phyloP scores from a whole-genome alignment of 495 filamentous ascomycete species.

The Aspergillus egyptiacus region DNA sequence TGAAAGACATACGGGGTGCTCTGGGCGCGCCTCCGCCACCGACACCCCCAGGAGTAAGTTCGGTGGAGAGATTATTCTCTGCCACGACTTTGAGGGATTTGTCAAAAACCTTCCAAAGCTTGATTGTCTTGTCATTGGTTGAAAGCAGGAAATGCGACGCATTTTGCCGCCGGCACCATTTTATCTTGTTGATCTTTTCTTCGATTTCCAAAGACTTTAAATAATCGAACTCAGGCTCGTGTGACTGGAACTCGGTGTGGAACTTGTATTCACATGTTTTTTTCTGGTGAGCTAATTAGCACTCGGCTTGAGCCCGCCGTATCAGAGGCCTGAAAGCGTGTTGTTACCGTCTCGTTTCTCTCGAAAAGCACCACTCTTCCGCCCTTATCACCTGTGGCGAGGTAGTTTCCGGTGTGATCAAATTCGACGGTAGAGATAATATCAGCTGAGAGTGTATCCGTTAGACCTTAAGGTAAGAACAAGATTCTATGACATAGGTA shows the following conservation, averaged over 20 bases:
- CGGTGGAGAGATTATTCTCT: slow-evolving; percentile 95
- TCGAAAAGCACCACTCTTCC: slow-evolving; percentile 95
- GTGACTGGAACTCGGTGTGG: slow-evolving; percentile 98
- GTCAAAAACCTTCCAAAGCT: slow-evolving; percentile 99
- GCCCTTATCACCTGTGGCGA: slow-evolving; percentile 97
- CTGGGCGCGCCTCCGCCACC: slow-evolving; percentile 71
- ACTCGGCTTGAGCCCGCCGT: slow-evolving; percentile 6
- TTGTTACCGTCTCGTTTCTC: slow-evolving; percentile 82
- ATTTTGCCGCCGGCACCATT: slow-evolving; percentile 98
- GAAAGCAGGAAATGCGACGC: slow-evolving; percentile 97
- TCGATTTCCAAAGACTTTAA: slow-evolving; percentile 98
- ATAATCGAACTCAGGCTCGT: slow-evolving; percentile 99
- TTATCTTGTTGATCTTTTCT: slow-evolving; percentile 99
- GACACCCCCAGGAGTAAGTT: slow-evolving; percentile 75
- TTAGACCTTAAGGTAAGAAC: slow-evolving; percentile 2
- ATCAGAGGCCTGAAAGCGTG: slow-evolving; percentile 1
- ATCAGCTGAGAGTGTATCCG: slow-evolving; percentile 58
- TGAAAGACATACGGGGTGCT: slow-evolving; percentile 67
- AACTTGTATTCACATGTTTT: slow-evolving; percentile 99
- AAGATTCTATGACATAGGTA: not conserved
- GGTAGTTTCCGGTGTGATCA: slow-evolving; percentile 96
- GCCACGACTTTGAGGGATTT: slow-evolving; percentile 98
- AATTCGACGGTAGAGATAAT: slow-evolving; percentile 99
- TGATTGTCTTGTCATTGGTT: slow-evolving; percentile 99
- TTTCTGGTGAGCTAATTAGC: slow-evolving; percentile 60